phyloP scores from a whole-genome alignment of 805 yeast species.

The Metschnikowia amazonensis region DNA sequence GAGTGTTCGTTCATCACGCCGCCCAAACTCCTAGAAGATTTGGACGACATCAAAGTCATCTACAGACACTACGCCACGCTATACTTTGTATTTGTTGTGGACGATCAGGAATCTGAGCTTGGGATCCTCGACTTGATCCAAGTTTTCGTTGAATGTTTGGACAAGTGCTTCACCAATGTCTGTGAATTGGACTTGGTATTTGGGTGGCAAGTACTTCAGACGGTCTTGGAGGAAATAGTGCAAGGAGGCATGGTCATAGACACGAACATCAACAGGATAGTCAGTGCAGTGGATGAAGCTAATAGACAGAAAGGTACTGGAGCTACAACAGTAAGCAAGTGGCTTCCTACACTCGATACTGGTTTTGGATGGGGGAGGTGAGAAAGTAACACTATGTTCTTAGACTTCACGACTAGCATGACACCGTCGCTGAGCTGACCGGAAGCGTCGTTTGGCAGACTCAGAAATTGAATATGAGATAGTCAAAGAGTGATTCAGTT shows the following conservation, averaged over 20 bases:
- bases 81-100: conserved; percentile 94
- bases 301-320: conserved; percentile 44
- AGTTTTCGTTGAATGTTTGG: conserved; percentile 93
- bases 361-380: conserved; percentile 17
- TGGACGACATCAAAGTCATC: conserved; percentile 79
- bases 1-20: conserved; percentile 90
- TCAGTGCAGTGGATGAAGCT: conserved; percentile 75
- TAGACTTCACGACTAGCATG: background rate
- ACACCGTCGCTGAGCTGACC: background rate
- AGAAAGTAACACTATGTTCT: background rate
- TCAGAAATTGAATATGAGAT: background rate
- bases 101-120: conserved; percentile 90
- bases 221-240: conserved; percentile 85
- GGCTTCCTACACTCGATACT: conserved; percentile 26
- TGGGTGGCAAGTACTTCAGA: conserved; percentile 95
- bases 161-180: conserved; percentile 88
- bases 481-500: background rate
- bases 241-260: conserved; percentile 99
- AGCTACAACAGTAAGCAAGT: conserved; percentile 6
- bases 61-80: conserved; percentile 93
- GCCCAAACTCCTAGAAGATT: conserved; percentile 70
- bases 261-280: conserved; percentile 77
- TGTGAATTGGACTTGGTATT: conserved; percentile 96
- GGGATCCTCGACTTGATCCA: conserved; percentile 93
- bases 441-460: background rate